A percentile compares a stretch with the other conserved stretches of the same genome.
Conservation (phyloP, 139 green algal species). For the Diplosphaera chodatii region DNA sequence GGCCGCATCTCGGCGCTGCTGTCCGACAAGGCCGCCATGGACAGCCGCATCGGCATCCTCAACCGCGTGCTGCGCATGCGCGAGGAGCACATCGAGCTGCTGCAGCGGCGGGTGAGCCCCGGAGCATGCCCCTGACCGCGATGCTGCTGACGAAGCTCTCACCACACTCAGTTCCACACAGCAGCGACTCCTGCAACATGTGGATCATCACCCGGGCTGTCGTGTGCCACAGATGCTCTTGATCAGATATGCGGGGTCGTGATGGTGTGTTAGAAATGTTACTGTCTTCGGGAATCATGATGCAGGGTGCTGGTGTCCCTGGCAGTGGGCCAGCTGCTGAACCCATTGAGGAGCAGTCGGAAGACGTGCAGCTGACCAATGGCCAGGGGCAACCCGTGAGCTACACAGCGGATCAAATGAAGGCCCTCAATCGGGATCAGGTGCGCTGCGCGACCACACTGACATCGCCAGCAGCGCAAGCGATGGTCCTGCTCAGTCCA, state of each 20-base stretch:
- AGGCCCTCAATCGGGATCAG: conserved; percentile 21
- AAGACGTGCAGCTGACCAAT: conserved; percentile 25
- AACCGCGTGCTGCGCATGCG: conserved; percentile 19
- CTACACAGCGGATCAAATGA: conserved; percentile 15
- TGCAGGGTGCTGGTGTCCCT: conserved; percentile 7
- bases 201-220: too few species aligned
- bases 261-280: too few species aligned
- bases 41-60: conserved; percentile 13
- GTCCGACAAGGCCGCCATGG: conserved; percentile 9
- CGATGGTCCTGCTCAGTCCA: background rate
- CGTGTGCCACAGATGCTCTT: too few species aligned
- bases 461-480: background rate
- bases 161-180: too few species aligned
- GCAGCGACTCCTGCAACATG: too few species aligned
- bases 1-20: conserved; percentile 11
- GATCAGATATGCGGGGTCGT: too few species aligned
- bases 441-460: background rate
- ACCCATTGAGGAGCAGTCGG: conserved; percentile 6
- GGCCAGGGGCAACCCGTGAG: conserved; percentile 14
- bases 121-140: background rate
- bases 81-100: conserved; percentile 23
- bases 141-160: too few species aligned
- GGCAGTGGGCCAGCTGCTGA: too few species aligned
- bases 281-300: background rate
- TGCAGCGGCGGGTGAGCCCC: conserved; percentile 1